Conservation (phyloP, 2,329 filamentous ascomycete genomes). For the Atkinsonella texensis region DNA sequence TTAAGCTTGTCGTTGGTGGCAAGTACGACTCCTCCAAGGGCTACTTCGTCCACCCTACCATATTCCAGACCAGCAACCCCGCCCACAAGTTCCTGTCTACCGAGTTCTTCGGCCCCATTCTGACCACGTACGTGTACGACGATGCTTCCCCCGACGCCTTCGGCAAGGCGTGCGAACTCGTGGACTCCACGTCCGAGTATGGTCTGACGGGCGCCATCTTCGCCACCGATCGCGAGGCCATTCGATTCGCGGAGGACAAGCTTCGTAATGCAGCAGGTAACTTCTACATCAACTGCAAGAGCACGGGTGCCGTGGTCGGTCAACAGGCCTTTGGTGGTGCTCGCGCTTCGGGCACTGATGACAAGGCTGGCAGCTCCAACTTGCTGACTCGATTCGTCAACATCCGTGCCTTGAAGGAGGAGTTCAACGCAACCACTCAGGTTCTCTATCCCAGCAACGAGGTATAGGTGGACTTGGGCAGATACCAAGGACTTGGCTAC, state of each 20-base stretch:
- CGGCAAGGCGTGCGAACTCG: constrained; percentile 43
- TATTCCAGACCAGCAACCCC: constrained; percentile 65
- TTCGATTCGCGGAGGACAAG: constrained; percentile 57
- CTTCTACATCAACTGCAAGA: constrained; percentile 82
- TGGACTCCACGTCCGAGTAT: constrained; percentile 65
- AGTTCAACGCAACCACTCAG: constrained; percentile 51
- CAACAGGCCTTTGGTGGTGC: constrained; percentile 63
- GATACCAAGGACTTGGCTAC: background rate
- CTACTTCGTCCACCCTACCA: constrained; percentile 74
- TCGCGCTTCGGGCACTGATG: constrained; percentile 58
- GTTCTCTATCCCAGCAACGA: constrained; percentile 65
- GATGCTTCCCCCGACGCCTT: constrained; percentile 50
- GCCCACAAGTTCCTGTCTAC: constrained; percentile 61
- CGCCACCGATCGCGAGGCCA: constrained; percentile 52
- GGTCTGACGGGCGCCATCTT: constrained; percentile 68
- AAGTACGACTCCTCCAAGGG: constrained; percentile 66
- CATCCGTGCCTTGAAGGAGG: constrained; percentile 60
- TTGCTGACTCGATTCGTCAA: constrained; percentile 55
- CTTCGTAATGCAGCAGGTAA: constrained; percentile 66
- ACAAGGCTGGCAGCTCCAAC: constrained; percentile 58
- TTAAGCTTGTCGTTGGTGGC: constrained; percentile 64
- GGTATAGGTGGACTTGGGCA: constrained; percentile 22
- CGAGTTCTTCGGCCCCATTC: constrained; percentile 73
- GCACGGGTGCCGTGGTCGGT: constrained; percentile 59
- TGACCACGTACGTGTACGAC: constrained; percentile 67